Conservation (phyloP, 2,329 filamentous ascomycete genomes). For the Fusarium transvaalense region DNA sequence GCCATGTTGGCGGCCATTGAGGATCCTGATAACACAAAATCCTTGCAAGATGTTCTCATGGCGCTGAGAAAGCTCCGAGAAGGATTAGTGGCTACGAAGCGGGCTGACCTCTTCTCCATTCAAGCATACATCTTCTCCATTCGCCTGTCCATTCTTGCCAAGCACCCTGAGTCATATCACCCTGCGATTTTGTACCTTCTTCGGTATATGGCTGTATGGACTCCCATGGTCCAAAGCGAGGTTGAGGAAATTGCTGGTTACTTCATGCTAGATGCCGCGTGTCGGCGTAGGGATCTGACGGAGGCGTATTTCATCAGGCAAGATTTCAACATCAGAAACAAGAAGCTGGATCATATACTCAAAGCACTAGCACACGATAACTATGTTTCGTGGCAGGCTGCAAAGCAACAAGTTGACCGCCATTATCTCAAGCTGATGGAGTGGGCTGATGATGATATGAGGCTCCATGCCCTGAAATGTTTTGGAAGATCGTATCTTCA, state of each 20-base stretch:
- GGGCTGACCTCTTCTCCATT: constrained; percentile 84
- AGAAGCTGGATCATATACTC: constrained; percentile 77
- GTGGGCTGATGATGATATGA: constrained; percentile 80
- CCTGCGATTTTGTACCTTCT: constrained; percentile 87
- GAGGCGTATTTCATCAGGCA: constrained; percentile 78
- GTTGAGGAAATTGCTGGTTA: constrained; percentile 84
- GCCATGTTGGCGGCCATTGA: constrained; percentile 38
- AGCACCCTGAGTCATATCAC: constrained; percentile 89
- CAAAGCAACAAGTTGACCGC: constrained; percentile 80
- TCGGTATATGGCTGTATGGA: constrained; percentile 73
- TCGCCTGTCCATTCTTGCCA: constrained; percentile 82
- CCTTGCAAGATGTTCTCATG: constrained; percentile 80
- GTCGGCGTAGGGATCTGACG: constrained; percentile 79
- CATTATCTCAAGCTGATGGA: constrained; percentile 84
- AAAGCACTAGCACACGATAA: constrained; percentile 82
- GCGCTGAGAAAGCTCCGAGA: constrained; percentile 94
- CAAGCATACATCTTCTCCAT: constrained; percentile 93
- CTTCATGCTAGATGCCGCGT: constrained; percentile 88
- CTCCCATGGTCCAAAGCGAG: constrained; percentile 78
- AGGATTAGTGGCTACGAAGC: constrained; percentile 82
- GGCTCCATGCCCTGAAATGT: constrained; percentile 85
- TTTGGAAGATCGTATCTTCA: constrained; percentile 84
- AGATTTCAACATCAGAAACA: constrained; percentile 71
- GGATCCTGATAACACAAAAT: constrained; percentile 62
- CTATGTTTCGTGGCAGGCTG: constrained; percentile 81